Conservation (phyloP, 1,284 basidiomycete species). For the Porodaedalea pini region DNA sequence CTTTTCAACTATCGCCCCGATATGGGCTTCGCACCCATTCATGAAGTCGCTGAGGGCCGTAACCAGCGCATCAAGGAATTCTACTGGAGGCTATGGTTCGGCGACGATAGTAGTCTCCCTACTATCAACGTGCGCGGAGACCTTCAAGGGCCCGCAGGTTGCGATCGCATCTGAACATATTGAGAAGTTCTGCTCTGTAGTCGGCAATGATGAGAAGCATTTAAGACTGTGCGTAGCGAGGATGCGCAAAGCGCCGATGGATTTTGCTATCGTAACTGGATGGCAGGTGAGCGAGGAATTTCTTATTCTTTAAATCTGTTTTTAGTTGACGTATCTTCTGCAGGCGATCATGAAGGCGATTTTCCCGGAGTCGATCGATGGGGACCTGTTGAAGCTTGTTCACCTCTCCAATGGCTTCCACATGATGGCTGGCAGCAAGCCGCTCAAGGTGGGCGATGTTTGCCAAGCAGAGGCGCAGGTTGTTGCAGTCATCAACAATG, state of each 20-base stretch:
- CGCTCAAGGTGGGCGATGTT: slow-evolving; percentile 82
- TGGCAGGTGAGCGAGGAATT: slow-evolving; percentile 73
- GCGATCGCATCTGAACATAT: slow-evolving; percentile 74
- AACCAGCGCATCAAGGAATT: slow-evolving; percentile 94
- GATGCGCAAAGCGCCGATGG: slow-evolving; percentile 89
- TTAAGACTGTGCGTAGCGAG: slow-evolving; percentile 74
- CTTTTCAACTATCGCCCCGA: slow-evolving; percentile 87
- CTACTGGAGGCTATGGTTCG: slow-evolving; percentile 97
- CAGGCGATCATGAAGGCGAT: slow-evolving; percentile 96
- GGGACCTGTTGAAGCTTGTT: slow-evolving; percentile 92
- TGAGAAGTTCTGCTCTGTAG: slow-evolving; percentile 88
- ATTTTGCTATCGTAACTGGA: slow-evolving; percentile 96
- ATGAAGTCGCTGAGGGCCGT: slow-evolving; percentile 82
- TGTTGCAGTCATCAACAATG: slow-evolving; percentile 85
- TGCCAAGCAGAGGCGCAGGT: slow-evolving; percentile 90
- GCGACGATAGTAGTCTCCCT: slow-evolving; percentile 75
- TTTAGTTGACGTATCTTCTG: slow-evolving; percentile 3
- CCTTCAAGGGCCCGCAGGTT: slow-evolving; percentile 82
- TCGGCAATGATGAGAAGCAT: slow-evolving; percentile 90
- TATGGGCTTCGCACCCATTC: slow-evolving; percentile 89
- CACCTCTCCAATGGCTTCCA: slow-evolving; percentile 97
- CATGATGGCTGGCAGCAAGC: slow-evolving; percentile 73
- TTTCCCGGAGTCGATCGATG: slow-evolving; percentile 89
- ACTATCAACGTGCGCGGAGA: slow-evolving; percentile 71
- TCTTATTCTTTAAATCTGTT: not conserved